Evolutionary conservation across 805 yeast genomes (phyloP).

Genomic region (Hemisphaericaspora nanyangensis): DNA sequence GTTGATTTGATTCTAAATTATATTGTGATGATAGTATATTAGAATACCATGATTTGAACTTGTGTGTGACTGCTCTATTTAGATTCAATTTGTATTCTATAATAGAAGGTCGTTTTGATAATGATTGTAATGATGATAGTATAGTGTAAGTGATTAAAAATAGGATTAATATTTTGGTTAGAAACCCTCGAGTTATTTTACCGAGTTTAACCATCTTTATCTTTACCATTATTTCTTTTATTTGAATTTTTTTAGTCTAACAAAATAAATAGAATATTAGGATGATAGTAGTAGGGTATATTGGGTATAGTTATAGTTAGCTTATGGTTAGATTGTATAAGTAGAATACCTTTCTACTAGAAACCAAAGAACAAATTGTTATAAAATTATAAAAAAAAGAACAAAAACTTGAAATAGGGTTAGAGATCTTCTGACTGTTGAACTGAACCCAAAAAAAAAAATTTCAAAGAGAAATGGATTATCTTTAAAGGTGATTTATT

Average conservation of each 20-base stretch:
- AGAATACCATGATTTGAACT: slow-evolving; percentile 14
- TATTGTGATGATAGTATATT: slow-evolving; percentile 16
- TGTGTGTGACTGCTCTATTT: slow-evolving; percentile 14
- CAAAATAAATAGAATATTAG: too few relatives aligned
- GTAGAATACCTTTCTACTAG: too few relatives aligned
- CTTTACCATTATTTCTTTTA: not conserved
- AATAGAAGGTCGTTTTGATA: slow-evolving; percentile 8
- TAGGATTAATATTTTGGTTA: slow-evolving; percentile 11
- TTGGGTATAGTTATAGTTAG: too few relatives aligned
- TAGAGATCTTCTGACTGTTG: too few relatives aligned
- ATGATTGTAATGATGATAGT: slow-evolving; percentile 3
- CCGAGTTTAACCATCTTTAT: slow-evolving; percentile 6
- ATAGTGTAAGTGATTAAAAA: slow-evolving; percentile 8
- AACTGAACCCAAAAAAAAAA: too few relatives aligned
- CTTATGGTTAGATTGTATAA: not conserved
- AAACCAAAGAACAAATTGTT: too few relatives aligned
- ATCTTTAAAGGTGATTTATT: too few relatives aligned
- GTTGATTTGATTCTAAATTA: slow-evolving; percentile 13
- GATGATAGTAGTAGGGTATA: too few relatives aligned
- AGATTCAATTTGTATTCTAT: slow-evolving; percentile 11
- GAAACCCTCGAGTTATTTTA: slow-evolving; percentile 9
- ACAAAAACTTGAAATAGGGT: too few relatives aligned
- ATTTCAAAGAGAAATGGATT: too few relatives aligned
- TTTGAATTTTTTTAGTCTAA: not conserved
- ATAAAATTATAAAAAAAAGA: too few relatives aligned